Percentiles rank a stretch among this genome's conserved stretches.
Conservation (phyloP, 768 basidiomycete genomes). For the Asterophora parasitica region DNA sequence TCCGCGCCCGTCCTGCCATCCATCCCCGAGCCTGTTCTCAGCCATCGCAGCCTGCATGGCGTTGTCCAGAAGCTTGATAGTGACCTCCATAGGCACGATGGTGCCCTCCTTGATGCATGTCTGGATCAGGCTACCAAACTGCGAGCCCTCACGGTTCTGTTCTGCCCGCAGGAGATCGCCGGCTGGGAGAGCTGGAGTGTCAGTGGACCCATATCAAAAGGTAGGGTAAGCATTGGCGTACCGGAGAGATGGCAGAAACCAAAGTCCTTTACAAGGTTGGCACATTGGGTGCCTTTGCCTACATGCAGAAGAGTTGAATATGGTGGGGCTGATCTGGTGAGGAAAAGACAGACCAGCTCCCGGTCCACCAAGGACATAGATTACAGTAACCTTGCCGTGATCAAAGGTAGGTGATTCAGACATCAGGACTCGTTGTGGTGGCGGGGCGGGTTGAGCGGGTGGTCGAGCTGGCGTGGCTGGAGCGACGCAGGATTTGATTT, state of each 20-base stretch:
- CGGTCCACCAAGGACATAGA: constrained; percentile 96
- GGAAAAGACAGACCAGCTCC: constrained; percentile 64
- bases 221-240: constrained; percentile 27
- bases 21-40: constrained; percentile 36
- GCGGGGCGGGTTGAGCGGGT: constrained; percentile 61
- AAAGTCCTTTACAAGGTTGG: constrained; percentile 75
- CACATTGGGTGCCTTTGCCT: constrained; percentile 98
- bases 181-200: constrained; percentile 41
- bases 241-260: constrained; percentile 92
- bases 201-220: constrained; percentile 1
- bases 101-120: constrained; percentile 86
- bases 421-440: constrained; percentile 42
- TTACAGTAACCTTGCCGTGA: constrained; percentile 69
- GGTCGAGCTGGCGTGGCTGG: constrained; percentile 56
- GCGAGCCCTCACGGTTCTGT: constrained; percentile 79
- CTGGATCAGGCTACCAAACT: constrained; percentile 80
- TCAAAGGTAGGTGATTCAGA: constrained; percentile 53
- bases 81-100: constrained; percentile 97
- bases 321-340: too few relatives aligned
- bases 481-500: constrained; percentile 53
- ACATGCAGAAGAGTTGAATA: not conserved
- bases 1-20: constrained; percentile 69
- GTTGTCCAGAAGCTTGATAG: constrained; percentile 90
- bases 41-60: constrained; percentile 71
- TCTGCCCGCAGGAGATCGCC: constrained; percentile 98